These are phyloP conservation scores for Diaporthe humulicola DNA, from an alignment of 2,329 filamentous ascomycete species.

Conservation along the genomic window DNA sequence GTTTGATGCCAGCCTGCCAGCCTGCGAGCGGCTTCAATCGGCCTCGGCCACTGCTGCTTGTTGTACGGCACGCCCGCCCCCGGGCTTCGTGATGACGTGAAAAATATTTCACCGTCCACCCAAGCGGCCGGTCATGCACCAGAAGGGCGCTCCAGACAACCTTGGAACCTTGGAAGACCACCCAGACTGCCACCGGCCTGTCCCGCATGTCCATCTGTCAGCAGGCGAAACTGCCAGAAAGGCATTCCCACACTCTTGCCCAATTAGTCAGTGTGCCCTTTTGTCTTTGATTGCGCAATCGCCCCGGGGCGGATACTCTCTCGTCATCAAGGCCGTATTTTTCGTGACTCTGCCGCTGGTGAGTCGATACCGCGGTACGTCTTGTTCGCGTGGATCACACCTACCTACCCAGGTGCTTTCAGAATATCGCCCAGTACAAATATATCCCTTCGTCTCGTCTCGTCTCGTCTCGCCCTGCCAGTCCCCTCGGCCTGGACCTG, in stretches of 20 bases:
- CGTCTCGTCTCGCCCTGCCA: background rate
- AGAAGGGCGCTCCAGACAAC: slow-evolving; percentile 27
- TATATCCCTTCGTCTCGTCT: background rate
- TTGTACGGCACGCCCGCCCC: background rate
- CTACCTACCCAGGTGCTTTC: too few relatives aligned
- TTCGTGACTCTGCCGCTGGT: slow-evolving; percentile 3
- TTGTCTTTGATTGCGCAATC: slow-evolving; percentile 38
- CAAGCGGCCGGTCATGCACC: too few relatives aligned
- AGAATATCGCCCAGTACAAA: too few relatives aligned
- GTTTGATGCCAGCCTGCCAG: background rate
- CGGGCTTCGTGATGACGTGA: background rate
- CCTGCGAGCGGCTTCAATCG: slow-evolving; percentile 21
- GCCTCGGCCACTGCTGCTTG: background rate
- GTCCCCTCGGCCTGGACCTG: background rate
- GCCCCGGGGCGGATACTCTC: slow-evolving; percentile 30
- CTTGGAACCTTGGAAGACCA: too few relatives aligned
- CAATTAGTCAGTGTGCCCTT: slow-evolving; percentile 26
- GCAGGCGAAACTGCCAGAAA: slow-evolving; percentile 24
- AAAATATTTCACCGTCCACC: slow-evolving; percentile 7
- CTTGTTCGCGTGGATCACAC: background rate
- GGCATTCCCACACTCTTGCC: background rate
- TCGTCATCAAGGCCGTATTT: slow-evolving; percentile 24
- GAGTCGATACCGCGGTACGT: background rate
- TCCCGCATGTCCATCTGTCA: slow-evolving; percentile 15
- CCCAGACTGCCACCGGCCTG: background rate